Conservation (phyloP, 345 rosid species). For the Pseudoturritis turrita region DNA sequence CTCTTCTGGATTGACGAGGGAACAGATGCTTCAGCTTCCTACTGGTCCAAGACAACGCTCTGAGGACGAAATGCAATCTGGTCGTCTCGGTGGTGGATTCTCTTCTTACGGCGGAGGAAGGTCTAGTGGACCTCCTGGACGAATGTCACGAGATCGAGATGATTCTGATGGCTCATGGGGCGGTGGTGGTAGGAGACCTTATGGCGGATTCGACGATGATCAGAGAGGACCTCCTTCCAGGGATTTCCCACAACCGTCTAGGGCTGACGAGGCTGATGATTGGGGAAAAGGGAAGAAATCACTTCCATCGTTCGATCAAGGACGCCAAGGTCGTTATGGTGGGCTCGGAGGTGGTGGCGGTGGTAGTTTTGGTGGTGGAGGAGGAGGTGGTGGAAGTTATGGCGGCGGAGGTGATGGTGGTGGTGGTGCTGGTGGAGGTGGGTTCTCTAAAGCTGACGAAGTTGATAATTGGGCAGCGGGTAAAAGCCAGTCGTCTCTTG, state of each 20-base stretch:
- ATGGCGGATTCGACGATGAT: slow-evolving; percentile 82
- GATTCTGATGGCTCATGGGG: slow-evolving; percentile 58
- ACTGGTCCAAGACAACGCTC: slow-evolving; percentile 94
- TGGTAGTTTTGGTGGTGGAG: slow-evolving; percentile 32
- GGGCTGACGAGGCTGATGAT: slow-evolving; percentile 90
- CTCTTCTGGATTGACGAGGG: slow-evolving; percentile 53
- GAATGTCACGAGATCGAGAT: slow-evolving; percentile 44
- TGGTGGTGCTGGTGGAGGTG: slow-evolving; percentile 32
- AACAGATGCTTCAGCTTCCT: slow-evolving; percentile 80
- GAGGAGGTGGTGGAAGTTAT: background rate
- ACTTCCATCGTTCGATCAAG: slow-evolving; percentile 49
- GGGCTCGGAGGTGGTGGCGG: slow-evolving; percentile 49
- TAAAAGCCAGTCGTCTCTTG: slow-evolving; percentile 44
- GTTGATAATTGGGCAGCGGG: slow-evolving; percentile 71
- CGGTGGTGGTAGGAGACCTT: slow-evolving; percentile 49
- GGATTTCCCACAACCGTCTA: slow-evolving; percentile 74
- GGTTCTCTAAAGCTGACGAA: slow-evolving; percentile 77
- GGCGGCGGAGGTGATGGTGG: background rate
- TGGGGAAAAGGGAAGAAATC: slow-evolving; percentile 76
- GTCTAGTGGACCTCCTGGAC: slow-evolving; percentile 35
- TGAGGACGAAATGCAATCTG: slow-evolving; percentile 78
- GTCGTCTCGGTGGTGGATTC: slow-evolving; percentile 84
- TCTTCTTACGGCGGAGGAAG: slow-evolving; percentile 45
- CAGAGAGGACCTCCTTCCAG: slow-evolving; percentile 66
- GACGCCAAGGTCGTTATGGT: slow-evolving; percentile 53